These are phyloP conservation scores for Penicillium lividum DNA, from an alignment of 495 filamentous ascomycete genomes.

Conservation along the genomic window DNA sequence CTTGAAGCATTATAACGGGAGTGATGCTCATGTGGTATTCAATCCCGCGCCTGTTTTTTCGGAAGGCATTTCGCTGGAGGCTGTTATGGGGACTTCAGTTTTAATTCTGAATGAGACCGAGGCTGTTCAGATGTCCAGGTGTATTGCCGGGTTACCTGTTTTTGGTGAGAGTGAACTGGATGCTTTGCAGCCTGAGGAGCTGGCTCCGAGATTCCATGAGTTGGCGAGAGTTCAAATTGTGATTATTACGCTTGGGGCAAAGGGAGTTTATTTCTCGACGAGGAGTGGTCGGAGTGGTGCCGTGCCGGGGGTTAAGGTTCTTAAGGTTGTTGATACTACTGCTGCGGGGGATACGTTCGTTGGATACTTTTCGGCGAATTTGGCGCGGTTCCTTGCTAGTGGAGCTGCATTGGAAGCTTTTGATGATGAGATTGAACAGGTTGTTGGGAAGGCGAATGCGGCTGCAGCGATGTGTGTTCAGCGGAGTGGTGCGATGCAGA, in stretches of 20 bases:
- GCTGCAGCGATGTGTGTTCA: slow-evolving; percentile 29
- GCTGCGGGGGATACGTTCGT: slow-evolving; percentile 88
- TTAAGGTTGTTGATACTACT: slow-evolving; percentile 79
- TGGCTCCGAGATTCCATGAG: slow-evolving; percentile 49
- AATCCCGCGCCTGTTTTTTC: slow-evolving; percentile 74
- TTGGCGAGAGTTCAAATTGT: slow-evolving; percentile 64
- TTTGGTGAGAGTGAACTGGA: slow-evolving; percentile 12
- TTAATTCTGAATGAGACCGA: slow-evolving; percentile 84
- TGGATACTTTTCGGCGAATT: slow-evolving; percentile 35
- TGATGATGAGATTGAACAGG: slow-evolving; percentile 21
- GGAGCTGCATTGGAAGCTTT: slow-evolving; percentile 17
- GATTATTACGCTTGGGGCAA: slow-evolving; percentile 72
- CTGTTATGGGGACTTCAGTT: slow-evolving; percentile 61
- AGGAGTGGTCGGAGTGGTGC: slow-evolving; percentile 30
- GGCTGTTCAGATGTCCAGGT: slow-evolving; percentile 59
- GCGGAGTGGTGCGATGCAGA: slow-evolving; percentile 25
- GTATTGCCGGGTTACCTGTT: slow-evolving; percentile 21
- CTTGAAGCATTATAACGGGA: slow-evolving; percentile 51
- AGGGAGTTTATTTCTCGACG: slow-evolving; percentile 58
- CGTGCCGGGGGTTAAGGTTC: slow-evolving; percentile 54
- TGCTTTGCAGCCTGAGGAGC: slow-evolving; percentile 40
- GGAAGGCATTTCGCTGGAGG: slow-evolving; percentile 47
- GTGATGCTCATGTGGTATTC: slow-evolving; percentile 21
- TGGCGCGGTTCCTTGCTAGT: slow-evolving; percentile 24
- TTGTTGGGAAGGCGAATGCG: slow-evolving; percentile 24